Conservation (phyloP, 169 alveolate genomes). For the Cystoisospora suis region DNA sequence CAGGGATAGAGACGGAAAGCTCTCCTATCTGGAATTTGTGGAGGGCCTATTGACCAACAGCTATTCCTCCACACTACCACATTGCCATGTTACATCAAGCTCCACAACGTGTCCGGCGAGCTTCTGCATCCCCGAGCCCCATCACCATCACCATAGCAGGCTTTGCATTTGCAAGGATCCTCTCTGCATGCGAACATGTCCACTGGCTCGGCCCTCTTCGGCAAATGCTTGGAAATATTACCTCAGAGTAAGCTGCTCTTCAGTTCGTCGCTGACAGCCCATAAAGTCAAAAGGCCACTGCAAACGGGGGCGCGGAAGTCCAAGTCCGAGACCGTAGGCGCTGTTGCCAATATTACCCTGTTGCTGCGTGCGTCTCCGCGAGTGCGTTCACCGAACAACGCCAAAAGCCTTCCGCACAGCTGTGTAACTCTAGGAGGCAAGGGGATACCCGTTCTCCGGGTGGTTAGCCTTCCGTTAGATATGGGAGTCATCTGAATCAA, state of each 20-base stretch:
- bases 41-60: slow-evolving; percentile 49
- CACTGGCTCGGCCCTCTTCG: background rate
- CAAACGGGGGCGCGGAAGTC: too few relatives aligned
- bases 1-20: slow-evolving; percentile 66
- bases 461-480: too few relatives aligned
- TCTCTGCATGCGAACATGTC: slow-evolving; percentile 14
- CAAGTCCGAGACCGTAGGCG: too few relatives aligned
- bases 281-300: too few relatives aligned
- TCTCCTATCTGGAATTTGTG: slow-evolving; percentile 61
- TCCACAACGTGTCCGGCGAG: background rate
- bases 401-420: too few relatives aligned
- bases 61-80: background rate
- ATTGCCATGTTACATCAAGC: background rate
- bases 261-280: too few relatives aligned
- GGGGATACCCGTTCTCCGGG: too few relatives aligned
- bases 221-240: background rate
- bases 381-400: too few relatives aligned
- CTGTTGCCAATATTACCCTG: too few relatives aligned
- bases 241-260: background rate
- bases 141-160: background rate
- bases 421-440: too few relatives aligned
- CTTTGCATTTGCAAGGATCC: slow-evolving; percentile 22
- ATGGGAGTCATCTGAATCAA: too few relatives aligned
- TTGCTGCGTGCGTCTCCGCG: too few relatives aligned
- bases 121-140: background rate